Conservation (phyloP, 73 alveolate species). For the Tetrahymena elliotti region DNA sequence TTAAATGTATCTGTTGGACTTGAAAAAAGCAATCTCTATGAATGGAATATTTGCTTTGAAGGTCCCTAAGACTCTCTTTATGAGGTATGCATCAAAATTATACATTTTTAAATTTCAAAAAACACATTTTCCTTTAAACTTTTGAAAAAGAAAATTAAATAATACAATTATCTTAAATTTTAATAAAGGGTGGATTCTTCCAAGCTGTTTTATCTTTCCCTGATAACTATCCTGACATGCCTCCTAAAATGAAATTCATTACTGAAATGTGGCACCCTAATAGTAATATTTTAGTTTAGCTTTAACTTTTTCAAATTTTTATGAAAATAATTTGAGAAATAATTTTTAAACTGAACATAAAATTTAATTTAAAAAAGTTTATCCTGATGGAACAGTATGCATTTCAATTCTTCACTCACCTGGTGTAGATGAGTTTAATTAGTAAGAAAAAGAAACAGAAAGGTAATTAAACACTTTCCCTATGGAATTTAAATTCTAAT, state of each 20-base stretch:
- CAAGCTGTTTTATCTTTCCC: conserved; percentile 75
- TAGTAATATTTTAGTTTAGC: conserved; percentile 16
- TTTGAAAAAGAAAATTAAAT: neutral
- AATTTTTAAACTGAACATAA: neutral
- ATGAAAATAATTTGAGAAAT: neutral
- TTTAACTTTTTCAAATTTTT: neutral
- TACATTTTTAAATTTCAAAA: neutral
- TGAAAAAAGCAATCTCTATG: conserved; percentile 61
- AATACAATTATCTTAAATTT: neutral
- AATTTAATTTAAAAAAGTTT: conserved; percentile 26
- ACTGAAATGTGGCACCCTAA: conserved; percentile 97
- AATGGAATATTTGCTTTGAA: conserved; percentile 74
- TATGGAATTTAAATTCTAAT: neutral
- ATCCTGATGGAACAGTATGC: conserved; percentile 88
- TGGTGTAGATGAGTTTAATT: conserved; percentile 69
- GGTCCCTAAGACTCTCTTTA: conserved; percentile 92
- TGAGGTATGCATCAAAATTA: conserved; percentile 18
- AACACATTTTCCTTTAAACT: neutral
- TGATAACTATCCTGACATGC: conserved; percentile 83
- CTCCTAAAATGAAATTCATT: conserved; percentile 84
- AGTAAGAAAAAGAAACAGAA: conserved; percentile 75
- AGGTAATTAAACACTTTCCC: neutral
- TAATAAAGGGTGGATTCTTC: conserved; percentile 70
- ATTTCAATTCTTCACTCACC: conserved; percentile 84
- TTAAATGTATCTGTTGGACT: conserved; percentile 72